These are phyloP conservation scores for Pseudotulostoma volvatum DNA, from an alignment of 495 filamentous ascomycete species.

Conservation along the genomic window DNA sequence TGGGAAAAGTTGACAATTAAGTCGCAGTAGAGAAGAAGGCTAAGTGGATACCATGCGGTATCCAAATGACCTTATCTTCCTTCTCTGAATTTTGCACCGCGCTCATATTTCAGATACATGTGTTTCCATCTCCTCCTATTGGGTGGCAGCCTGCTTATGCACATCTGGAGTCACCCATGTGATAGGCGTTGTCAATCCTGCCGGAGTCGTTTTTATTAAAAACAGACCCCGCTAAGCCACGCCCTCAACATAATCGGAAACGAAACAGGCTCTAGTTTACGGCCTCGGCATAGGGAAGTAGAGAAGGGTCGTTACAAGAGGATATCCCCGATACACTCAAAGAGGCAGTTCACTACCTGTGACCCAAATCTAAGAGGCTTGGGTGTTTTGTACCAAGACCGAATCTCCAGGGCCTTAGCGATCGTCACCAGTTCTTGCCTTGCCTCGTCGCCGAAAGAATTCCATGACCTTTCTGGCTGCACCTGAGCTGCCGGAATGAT, in stretches of 20 bases:
- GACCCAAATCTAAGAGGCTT: constrained; percentile 1
- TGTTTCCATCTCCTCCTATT: background rate
- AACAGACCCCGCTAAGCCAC: no score
- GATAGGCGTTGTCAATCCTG: background rate
- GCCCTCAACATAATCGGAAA: no score
- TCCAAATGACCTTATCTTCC: constrained; percentile 15
- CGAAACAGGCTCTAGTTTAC: background rate
- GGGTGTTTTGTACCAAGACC: constrained; percentile 1
- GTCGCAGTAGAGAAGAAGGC: constrained; percentile 22
- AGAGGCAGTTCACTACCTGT: background rate
- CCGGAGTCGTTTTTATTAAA: no score
- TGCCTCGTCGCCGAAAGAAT: constrained; percentile 80
- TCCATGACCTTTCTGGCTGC: constrained; percentile 92
- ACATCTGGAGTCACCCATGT: background rate
- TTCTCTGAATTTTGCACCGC: constrained; percentile 6
- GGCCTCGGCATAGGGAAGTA: background rate
- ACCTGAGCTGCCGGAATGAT: constrained; percentile 66
- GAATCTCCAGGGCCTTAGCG: constrained; percentile 12
- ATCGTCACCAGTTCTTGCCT: constrained; percentile 49
- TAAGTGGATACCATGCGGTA: constrained; percentile 31
- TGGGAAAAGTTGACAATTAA: constrained; percentile 12
- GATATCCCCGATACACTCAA: background rate
- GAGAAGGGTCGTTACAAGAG: background rate
- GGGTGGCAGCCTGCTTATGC: background rate
- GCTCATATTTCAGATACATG: background rate